Conservation (phyloP, 805 yeast genomes). For the Aciculoconidium aculeatum region DNA sequence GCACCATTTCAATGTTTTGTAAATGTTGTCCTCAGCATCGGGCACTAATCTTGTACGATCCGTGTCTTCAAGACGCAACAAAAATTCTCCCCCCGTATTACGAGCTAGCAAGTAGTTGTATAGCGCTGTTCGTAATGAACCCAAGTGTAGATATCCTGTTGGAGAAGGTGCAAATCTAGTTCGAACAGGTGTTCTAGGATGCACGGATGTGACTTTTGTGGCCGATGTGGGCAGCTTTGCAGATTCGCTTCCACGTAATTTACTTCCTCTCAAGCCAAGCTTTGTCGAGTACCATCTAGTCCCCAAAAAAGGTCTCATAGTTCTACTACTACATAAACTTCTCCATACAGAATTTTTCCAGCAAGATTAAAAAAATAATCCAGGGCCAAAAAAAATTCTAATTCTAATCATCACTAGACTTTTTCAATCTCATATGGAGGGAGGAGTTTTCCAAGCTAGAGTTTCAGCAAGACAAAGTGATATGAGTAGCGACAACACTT, state of each 20-base stretch:
- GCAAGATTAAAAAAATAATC: too few relatives aligned
- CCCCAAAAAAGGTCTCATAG: constrained; percentile 2
- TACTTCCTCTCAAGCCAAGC: constrained; percentile 2
- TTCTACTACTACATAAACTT: too few relatives aligned
- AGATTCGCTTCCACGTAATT: neutral
- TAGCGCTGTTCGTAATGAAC: constrained; percentile 88
- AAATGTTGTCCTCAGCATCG: constrained; percentile 81
- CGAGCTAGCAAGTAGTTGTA: constrained; percentile 82
- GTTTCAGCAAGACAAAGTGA: too few relatives aligned
- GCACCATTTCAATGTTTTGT: constrained; percentile 73
- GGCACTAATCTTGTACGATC: constrained; percentile 73
- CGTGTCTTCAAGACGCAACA: constrained; percentile 87
- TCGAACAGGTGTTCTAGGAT: constrained; percentile 55
- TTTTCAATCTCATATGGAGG: too few relatives aligned
- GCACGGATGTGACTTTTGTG: constrained; percentile 21
- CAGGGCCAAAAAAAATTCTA: too few relatives aligned
- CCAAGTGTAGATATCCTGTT: constrained; percentile 90
- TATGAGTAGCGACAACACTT: too few relatives aligned
- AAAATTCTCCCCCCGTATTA: constrained; percentile 72
- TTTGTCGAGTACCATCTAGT: constrained; percentile 5
- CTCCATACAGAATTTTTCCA: too few relatives aligned
- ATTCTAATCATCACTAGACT: too few relatives aligned
- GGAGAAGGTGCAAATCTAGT: constrained; percentile 98
- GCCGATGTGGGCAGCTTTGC: constrained; percentile 1
- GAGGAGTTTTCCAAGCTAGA: too few relatives aligned